Conservation (phyloP, 148 eudicot genomes). For the Cornus florida region DNA sequence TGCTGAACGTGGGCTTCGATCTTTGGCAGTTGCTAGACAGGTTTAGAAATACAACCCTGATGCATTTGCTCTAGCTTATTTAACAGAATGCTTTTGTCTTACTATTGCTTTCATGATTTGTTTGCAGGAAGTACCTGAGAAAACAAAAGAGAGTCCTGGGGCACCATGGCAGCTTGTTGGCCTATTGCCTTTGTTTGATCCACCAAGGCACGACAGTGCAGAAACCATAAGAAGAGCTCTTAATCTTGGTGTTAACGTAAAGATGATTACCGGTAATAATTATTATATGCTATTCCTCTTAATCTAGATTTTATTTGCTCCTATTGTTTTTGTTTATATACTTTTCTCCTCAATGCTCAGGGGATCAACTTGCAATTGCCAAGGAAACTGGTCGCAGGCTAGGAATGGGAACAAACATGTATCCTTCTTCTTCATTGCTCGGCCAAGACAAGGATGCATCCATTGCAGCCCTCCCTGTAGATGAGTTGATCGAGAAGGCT, state of each 20-base stretch:
- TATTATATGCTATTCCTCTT: background rate
- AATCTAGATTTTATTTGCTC: background rate
- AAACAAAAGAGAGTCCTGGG: conserved; percentile 39
- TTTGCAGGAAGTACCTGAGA: conserved; percentile 24
- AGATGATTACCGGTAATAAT: conserved; percentile 44
- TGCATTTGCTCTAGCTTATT: too few species aligned
- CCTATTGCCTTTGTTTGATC: conserved; percentile 46
- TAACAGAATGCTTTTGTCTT: too few species aligned
- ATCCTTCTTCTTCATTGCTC: conserved; percentile 35
- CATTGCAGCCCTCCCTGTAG: conserved; percentile 32
- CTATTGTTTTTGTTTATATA: background rate
- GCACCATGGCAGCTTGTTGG: conserved; percentile 47
- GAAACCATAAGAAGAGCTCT: conserved; percentile 46
- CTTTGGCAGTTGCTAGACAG: conserved; percentile 50
- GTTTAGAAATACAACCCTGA: conserved; percentile 7
- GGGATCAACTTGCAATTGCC: conserved; percentile 46
- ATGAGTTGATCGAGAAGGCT: conserved; percentile 44
- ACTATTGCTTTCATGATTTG: background rate
- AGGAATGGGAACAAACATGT: conserved; percentile 58
- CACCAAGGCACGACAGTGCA: conserved; percentile 55
- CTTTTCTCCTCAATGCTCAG: conserved; percentile 9
- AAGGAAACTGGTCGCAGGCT: conserved; percentile 49
- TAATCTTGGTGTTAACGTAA: conserved; percentile 43
- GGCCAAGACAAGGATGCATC: conserved; percentile 36
- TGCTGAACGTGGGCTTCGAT: conserved; percentile 52